A percentile compares a stretch with the other conserved stretches of the same genome.
Evolutionary conservation across 805 yeast genomes (phyloP).

Genomic region (Ogataea ramenticola): DNA sequence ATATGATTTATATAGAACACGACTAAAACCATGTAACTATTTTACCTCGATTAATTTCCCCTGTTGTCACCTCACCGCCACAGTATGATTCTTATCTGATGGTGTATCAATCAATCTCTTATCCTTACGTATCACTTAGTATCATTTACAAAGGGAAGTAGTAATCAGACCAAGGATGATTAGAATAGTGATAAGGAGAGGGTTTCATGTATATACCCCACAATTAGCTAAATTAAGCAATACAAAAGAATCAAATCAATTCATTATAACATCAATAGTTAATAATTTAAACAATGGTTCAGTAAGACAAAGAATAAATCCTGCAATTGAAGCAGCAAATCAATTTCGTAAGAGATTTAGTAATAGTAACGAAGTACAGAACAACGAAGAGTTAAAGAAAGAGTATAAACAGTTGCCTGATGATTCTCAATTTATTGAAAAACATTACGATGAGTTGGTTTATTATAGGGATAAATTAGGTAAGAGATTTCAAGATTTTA

Average conservation of each 20-base stretch:
- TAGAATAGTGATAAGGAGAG: too few species aligned
- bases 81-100: too few species aligned
- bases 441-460: slow-evolving; percentile 36
- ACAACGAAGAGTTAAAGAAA: not conserved
- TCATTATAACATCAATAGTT: slow-evolving; percentile 14
- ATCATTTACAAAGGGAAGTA: too few species aligned
- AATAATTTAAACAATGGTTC: slow-evolving; percentile 4
- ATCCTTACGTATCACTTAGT: too few species aligned
- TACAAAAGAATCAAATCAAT: slow-evolving; percentile 8
- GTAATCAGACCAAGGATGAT: too few species aligned
- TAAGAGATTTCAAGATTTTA: slow-evolving; percentile 31
- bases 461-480: slow-evolving; percentile 26
- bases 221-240: slow-evolving; percentile 13
- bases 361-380: slow-evolving; percentile 5
- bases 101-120: too few species aligned
- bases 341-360: slow-evolving; percentile 8
- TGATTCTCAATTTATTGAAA: slow-evolving; percentile 44
- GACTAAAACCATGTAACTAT: too few species aligned
- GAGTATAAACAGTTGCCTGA: slow-evolving; percentile 45
- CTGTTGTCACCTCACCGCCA: too few species aligned
- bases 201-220: too few species aligned
- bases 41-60: too few species aligned
- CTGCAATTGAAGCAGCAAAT: slow-evolving; percentile 21
- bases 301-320: slow-evolving; percentile 2
- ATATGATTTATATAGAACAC: too few species aligned